Percentiles rank a stretch among this genome's conserved stretches.
Evolutionary conservation across 306 rosid species (phyloP).

Genomic region (Pueraria montana): DNA sequence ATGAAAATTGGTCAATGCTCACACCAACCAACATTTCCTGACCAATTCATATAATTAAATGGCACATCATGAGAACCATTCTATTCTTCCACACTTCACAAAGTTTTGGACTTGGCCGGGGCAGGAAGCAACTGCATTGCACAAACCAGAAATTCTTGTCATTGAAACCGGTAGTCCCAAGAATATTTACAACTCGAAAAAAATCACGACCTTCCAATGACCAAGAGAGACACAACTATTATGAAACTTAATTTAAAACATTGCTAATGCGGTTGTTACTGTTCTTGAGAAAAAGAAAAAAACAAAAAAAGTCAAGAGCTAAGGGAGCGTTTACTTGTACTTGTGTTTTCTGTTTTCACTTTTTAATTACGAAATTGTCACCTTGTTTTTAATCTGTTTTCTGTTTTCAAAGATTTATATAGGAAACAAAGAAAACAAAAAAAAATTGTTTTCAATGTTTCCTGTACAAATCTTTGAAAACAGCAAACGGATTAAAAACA

Average conservation of each 20-base stretch:
- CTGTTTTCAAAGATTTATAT: too few species aligned
- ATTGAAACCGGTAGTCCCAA: conserved; percentile 27
- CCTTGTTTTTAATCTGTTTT: too few species aligned
- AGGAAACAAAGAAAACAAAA: too few species aligned
- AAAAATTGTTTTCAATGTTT: too few species aligned
- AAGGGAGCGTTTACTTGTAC: too few species aligned
- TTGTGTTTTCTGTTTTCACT: too few species aligned
- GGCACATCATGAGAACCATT: conserved; percentile 35
- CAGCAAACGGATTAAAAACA: too few species aligned
- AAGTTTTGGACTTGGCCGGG: conserved; percentile 72
- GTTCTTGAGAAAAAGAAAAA: neutral
- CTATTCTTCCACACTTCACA: conserved; percentile 54
- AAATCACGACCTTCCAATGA: neutral
- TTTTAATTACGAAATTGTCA: too few species aligned
- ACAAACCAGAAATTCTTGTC: conserved; percentile 46
- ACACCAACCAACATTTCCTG: conserved; percentile 53
- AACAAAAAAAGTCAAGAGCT: neutral
- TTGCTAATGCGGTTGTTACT: neutral
- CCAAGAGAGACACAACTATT: conserved; percentile 7
- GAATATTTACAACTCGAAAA: conserved; percentile 33
- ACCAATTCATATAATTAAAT: conserved; percentile 54
- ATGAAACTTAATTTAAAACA: neutral
- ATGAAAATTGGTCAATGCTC: conserved; percentile 46
- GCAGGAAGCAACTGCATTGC: conserved; percentile 87
- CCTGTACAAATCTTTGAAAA: too few species aligned